phyloP scores from a whole-genome alignment of 352 stramenopile genomes.

The Phytophthora ramorum region DNA sequence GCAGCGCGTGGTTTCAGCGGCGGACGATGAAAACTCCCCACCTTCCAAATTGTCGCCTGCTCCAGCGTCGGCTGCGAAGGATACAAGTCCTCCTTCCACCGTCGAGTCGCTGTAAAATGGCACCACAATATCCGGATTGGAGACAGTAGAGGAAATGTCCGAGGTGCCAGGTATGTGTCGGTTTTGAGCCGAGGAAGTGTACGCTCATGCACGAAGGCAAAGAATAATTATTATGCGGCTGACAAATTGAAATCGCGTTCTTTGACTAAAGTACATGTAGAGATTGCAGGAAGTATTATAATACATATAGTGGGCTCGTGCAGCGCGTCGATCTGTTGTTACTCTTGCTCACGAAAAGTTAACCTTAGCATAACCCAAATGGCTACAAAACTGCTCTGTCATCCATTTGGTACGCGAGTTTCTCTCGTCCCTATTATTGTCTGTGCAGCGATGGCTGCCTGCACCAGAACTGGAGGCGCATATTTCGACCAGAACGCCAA shows the following conservation, averaged over 20 bases:
- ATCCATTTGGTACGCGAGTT: not conserved
- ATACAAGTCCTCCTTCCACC: constrained; percentile 12
- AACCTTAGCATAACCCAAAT: not conserved
- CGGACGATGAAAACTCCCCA: constrained; percentile 45
- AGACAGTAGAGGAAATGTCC: not conserved
- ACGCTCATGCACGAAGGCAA: constrained; percentile 5
- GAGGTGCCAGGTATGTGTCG: not conserved
- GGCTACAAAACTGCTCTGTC: too few species aligned
- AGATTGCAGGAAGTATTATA: not conserved
- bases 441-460: not conserved
- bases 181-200: constrained; percentile 8
- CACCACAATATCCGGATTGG: not conserved
- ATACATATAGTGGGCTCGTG: not conserved
- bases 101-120: constrained; percentile 34
- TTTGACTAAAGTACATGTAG: not conserved
- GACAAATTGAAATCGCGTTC: constrained; percentile 8
- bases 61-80: constrained; percentile 2
- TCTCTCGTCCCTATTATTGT: constrained; percentile 3
- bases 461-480: constrained; percentile 22
- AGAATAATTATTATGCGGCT: constrained; percentile 33
- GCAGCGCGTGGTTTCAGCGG: constrained; percentile 59
- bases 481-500: constrained; percentile 37
- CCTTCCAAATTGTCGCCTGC: constrained; percentile 10
- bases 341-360: not conserved
- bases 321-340: too few species aligned